Evolutionary conservation across 345 rosid species (phyloP).

Genomic region (Kandelia obovata): DNA sequence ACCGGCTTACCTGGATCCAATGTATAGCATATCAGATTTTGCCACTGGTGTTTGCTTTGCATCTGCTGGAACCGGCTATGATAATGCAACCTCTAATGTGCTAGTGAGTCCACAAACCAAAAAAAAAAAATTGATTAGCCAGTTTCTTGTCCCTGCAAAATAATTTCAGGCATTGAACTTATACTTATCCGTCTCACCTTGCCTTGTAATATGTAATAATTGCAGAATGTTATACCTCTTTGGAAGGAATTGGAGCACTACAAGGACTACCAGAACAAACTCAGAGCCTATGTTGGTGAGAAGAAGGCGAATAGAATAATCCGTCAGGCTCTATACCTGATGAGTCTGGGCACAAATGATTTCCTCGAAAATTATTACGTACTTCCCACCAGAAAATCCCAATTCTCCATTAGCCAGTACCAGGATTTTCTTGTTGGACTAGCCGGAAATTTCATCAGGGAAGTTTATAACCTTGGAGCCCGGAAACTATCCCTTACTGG

Average conservation of each 20-base stretch:
- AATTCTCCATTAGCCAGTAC: constrained; percentile 48
- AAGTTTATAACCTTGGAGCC: constrained; percentile 64
- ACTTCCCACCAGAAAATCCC: constrained; percentile 27
- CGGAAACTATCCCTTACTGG: constrained; percentile 53
- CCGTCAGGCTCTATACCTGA: constrained; percentile 54
- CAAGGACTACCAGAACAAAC: constrained; percentile 57
- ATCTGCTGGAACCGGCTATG: constrained; percentile 89
- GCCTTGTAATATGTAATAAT: too few relatives aligned
- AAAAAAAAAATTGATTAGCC: constrained; percentile 40
- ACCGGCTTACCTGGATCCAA: constrained; percentile 80
- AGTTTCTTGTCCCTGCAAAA: not conserved
- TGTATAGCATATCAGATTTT: constrained; percentile 52
- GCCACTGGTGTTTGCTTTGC: constrained; percentile 84
- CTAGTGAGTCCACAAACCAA: constrained; percentile 45
- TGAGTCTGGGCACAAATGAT: constrained; percentile 86
- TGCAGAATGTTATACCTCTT: constrained; percentile 78
- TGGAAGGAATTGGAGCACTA: constrained; percentile 77
- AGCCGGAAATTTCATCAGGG: constrained; percentile 48
- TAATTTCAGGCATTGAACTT: not conserved
- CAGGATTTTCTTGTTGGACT: constrained; percentile 50
- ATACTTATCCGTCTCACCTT: not conserved
- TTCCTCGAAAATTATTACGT: constrained; percentile 71
- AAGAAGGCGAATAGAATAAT: constrained; percentile 46
- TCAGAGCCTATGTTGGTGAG: constrained; percentile 48
- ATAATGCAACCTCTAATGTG: constrained; percentile 67